Base-by-base conservation (phyloP, 345 rosid species). In the Pistacia vera region DNA sequence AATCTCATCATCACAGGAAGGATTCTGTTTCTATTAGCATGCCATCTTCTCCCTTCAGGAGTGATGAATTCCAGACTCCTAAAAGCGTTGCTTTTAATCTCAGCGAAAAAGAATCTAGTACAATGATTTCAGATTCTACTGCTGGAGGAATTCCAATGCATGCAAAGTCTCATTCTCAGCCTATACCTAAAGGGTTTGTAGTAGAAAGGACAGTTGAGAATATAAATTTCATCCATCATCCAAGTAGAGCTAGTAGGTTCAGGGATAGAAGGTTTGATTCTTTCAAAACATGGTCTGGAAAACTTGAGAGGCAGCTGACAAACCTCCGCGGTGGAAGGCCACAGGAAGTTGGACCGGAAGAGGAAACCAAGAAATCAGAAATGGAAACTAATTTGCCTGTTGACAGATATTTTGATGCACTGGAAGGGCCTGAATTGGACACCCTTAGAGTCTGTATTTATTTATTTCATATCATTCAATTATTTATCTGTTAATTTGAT, bases 211-310 rank as follows among this genome's bases (percentile, higher is more conserved):
- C 63, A 22, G 44, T 77, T 63, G 67, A 79, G 30, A 22, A 70
- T 36, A 62, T 63, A 8, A 80, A 73, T 46, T 70, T 83, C 14
- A n/a, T 76, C 8, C 76, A 77, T 56, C 78, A 80, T 85, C 86
- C 88, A 25, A 66, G 75, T 61, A 65, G 72, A 18, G 80, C 20
- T 22, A 83, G 79, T 72, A 84, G 79, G 72, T 76, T 80, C 52
- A 90, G 72, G 77, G 97, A 93, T 76, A 87, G 73, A 35, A 81
- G 97, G 68, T 93, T 65, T 77, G 94, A 95, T 81, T 82, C 97
- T 5, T 93, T 95, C 88, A 93, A 92, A 71, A 95, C 98, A 22
- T 90, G 93, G 93, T 93, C 98, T 0, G 97, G 95, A 68, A 91
- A 77, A 79, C 86, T 95, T 11, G 97, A 95, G 86, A 87, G 94